These are phyloP conservation scores for Pezicula carpinea DNA, from an alignment of 2,329 filamentous ascomycete species.

Conservation along the genomic window DNA sequence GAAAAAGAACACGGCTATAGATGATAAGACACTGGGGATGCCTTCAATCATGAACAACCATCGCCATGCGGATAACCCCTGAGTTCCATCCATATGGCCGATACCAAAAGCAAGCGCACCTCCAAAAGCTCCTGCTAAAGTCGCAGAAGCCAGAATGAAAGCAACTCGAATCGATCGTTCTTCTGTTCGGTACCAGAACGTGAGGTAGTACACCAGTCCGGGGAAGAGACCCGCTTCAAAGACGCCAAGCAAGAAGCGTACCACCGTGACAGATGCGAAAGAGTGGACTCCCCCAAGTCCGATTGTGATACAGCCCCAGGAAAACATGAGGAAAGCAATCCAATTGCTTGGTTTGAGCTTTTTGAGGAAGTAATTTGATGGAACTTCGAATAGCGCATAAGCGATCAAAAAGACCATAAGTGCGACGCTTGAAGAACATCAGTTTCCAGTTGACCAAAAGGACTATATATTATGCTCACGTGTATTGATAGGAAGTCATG, in stretches of 20 bases:
- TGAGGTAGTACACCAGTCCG: slow-evolving; percentile 27
- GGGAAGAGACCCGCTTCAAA: slow-evolving; percentile 44
- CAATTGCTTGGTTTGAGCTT: slow-evolving; percentile 41
- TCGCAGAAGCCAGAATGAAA: slow-evolving; percentile 26
- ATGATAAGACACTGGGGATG: slow-evolving; percentile 40
- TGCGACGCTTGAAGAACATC: slow-evolving; percentile 29
- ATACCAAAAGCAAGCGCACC: slow-evolving; percentile 27
- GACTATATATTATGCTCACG: slow-evolving; percentile 26
- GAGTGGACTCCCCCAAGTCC: slow-evolving; percentile 39
- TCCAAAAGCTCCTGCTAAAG: slow-evolving; percentile 26
- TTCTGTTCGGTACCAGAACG: slow-evolving; percentile 27
- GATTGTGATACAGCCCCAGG: slow-evolving; percentile 43
- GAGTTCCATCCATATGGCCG: slow-evolving; percentile 23
- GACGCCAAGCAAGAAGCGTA: slow-evolving; percentile 44
- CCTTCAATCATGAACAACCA: slow-evolving; percentile 29
- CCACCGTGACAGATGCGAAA: slow-evolving; percentile 37
- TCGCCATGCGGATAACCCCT: slow-evolving; percentile 23
- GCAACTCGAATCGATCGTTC: slow-evolving; percentile 26
- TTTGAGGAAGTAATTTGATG: slow-evolving; percentile 45
- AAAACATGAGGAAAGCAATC: slow-evolving; percentile 45
- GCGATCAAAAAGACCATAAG: slow-evolving; percentile 43
- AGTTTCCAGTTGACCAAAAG: slow-evolving; percentile 5
- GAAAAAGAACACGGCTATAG: slow-evolving; percentile 38
- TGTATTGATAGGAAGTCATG: slow-evolving; percentile 59
- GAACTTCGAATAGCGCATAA: slow-evolving; percentile 44